Base-by-base conservation (phyloP, 352 stramenopile genomes). In the Phytophthora rubi region DNA sequence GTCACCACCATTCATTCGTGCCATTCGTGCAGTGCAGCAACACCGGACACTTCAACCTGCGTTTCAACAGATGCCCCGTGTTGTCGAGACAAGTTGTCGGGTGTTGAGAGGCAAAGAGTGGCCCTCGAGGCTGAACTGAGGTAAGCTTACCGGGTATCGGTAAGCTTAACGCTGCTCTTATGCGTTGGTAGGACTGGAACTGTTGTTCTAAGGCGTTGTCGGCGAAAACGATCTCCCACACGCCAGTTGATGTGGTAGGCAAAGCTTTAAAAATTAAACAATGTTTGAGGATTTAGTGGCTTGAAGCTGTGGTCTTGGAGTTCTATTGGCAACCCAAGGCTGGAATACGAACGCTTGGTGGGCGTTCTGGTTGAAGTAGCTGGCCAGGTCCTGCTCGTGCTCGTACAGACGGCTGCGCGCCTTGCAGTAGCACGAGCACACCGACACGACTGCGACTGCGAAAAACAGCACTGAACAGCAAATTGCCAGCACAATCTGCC, bases 401-500 rank as follows among this genome's bases (percentile, higher is more conserved):
- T 85, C 70, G 47, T 82, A 62, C 32, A 85, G 58, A 9, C 78
- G 79, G n/a, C 62, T 78, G 21, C 74, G 73, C 32, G 76, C 74
- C 67, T 82, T 84, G 65, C 76, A 88, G 59, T 83, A 86, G 64
- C 78, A 88, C 33, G 73, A 68, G 35, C 79, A 72, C 8, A 88
- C 72, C 37, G 80, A 75, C 28, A 86, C 70, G n/a, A 82, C 63
- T 6, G 65, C 76, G 16, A 86, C 76, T 0, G 71, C 42, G 37
- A 86, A 83, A 16, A 83, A 62, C 37, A 88, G 67, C 59, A 71
- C 67, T 6, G 37, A 44, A 33, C 68, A 86, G 66, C 76, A 82
- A 53, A 88, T 85, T 70, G 82, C 82, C 47, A 86, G 59, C 48
- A 70, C 69, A 59, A 86, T 83, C 51, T 86, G 76, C 80, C 78